These are phyloP conservation scores for Hericium rajendrae DNA, from an alignment of 768 basidiomycete species.

Conservation along the genomic window DNA sequence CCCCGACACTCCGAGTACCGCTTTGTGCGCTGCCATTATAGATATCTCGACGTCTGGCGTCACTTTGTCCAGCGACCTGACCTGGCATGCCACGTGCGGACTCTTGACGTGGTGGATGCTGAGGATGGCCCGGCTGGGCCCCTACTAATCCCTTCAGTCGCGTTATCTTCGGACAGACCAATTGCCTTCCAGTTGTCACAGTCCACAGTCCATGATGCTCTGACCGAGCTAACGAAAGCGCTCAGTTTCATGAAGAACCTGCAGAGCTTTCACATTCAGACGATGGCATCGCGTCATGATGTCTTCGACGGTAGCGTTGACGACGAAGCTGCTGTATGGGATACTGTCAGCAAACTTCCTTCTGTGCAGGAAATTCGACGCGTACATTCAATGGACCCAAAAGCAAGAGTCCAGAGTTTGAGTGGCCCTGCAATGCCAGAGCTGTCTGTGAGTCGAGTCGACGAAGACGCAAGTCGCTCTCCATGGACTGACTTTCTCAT, in stretches of 20 bases:
- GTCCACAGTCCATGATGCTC: background rate
- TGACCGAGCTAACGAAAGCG: background rate
- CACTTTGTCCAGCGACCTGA: slow-evolving; percentile 1
- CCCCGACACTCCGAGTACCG: slow-evolving; percentile 8
- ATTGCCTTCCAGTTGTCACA: background rate
- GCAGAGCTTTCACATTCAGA: background rate
- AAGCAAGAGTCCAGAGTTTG: too few species aligned
- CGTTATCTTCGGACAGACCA: background rate
- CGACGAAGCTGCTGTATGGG: too few species aligned
- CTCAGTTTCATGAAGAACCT: background rate
- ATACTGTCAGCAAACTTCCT: too few species aligned
- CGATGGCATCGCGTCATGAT: too few species aligned
- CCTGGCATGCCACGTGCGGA: slow-evolving; percentile 1
- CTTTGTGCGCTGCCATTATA: background rate
- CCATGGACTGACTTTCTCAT: too few species aligned
- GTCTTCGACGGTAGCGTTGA: too few species aligned
- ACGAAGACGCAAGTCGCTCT: too few species aligned
- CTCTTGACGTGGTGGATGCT: slow-evolving; percentile 2
- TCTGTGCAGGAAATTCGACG: too few species aligned
- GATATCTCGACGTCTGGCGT: background rate
- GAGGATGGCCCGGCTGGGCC: background rate
- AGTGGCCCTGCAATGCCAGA: too few species aligned
- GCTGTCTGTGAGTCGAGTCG: too few species aligned
- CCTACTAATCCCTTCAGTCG: background rate
- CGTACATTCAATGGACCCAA: too few species aligned